Evolutionary conservation across 2,329 filamentous ascomycete genomes (phyloP).

Genomic region (Penicillium polonicum): DNA sequence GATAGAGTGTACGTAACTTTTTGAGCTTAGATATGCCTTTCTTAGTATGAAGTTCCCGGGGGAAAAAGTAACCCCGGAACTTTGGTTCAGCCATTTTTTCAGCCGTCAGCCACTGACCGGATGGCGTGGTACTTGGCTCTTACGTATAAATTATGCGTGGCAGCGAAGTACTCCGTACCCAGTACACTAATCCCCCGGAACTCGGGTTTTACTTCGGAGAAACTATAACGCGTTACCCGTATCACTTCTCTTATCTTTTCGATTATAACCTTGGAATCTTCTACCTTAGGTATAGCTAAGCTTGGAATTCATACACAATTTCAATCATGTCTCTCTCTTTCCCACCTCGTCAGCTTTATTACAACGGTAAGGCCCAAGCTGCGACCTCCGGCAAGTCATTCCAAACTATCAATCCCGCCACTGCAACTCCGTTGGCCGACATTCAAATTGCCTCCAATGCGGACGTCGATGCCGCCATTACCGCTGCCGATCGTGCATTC

Average conservation of each 20-base stretch:
- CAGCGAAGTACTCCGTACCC: background rate
- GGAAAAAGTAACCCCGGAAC: no score
- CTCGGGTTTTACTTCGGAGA: background rate
- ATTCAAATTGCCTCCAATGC: conserved; percentile 67
- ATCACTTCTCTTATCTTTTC: conserved; percentile 1
- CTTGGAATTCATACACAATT: background rate
- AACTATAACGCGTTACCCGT: conserved; percentile 1
- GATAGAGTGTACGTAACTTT: background rate
- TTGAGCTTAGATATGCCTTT: background rate
- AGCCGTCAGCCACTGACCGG: conserved; percentile 3
- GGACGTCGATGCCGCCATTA: conserved; percentile 70
- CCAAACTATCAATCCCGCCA: conserved; percentile 72
- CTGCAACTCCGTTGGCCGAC: conserved; percentile 64
- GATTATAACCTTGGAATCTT: no score
- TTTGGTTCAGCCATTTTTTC: background rate
- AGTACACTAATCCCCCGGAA: no score
- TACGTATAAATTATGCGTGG: background rate
- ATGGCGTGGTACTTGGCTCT: conserved; percentile 4
- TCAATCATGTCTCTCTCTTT: conserved; percentile 40
- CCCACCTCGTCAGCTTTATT: conserved; percentile 66
- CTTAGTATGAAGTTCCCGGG: background rate
- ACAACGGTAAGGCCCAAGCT: conserved; percentile 67
- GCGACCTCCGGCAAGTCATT: conserved; percentile 63
- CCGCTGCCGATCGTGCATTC: conserved; percentile 70
- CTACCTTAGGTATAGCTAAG: no score